Evolutionary conservation across 495 filamentous ascomycete genomes (phyloP), one percentile per base, ranked within the genome.

Genomic region (Alectoria sarmentosa): DNA sequence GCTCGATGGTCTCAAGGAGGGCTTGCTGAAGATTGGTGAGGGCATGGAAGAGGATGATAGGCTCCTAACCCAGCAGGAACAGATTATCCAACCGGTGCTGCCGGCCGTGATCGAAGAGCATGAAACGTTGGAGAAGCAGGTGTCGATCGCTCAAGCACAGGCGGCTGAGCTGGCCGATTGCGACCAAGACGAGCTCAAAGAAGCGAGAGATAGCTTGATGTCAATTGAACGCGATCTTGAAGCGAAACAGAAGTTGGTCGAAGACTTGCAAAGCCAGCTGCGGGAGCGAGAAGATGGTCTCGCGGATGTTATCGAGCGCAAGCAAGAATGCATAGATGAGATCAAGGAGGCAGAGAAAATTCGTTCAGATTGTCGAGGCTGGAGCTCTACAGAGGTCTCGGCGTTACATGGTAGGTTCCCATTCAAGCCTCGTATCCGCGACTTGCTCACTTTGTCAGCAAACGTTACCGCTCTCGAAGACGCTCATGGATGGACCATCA

Each of bases 321-420:
- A 91, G 70, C 77, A 86, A 63, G 80, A 85, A 69, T 92, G 78
- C 69, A 66, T 83, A 26, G 80, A 82, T 7, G 90, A 92, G 39
- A 97, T 96, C 62, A 80, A 83, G 61, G 87, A 92, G 68, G 91
- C 93, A 1, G 91, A 97, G 70, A 86, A 86, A 63, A 78, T 95
- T 42, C 84, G 88, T 66, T 90, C 96, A 73, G 86, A 94, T 69
- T 96, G 88, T 73, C 84, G 92, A 23, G 92, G 94, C 28, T 96
- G 92, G 89, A 94, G 86, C 65, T 81, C 86, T 37, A 82, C 78
- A 23, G 94, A 98, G 72, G 87, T 98, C 62, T 79, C 75, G 60
- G 79, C 79, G 32, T 77, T 93, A 11, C 90, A 92, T 80, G 81
- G 88, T 90, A 76, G 70, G 80, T 69, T 21, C 60, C 38, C 17